Evolutionary conservation across 164 flowering plant genomes (phyloP), one percentile per base, ranked within the genome.

Genomic region (Dillenia turbinata): DNA sequence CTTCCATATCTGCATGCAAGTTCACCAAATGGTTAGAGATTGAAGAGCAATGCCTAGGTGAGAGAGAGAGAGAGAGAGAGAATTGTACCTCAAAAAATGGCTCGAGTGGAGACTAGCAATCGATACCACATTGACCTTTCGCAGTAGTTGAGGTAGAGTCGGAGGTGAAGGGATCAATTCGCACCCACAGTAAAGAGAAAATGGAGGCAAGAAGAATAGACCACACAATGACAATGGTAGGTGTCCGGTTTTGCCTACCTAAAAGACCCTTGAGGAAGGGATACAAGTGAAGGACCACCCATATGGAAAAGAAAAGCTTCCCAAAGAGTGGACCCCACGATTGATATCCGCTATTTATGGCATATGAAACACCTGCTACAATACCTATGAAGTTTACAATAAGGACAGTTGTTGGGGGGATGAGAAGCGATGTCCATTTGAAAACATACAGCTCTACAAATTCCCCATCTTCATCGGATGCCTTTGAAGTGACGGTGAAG

Each of bases 321-420:
- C 98, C 98, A 57, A 90, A 90, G 8, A 93, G 83, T 0, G 98
- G 98, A 5, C 98, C 98, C 98, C 98, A 93, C 5, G 98, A 88
- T 62, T 93, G 97, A 66, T 93, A 93, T 5, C 98, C 98, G 44
- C 93, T 90, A 79, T 93, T 93, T 40, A 93, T 73, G 26, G 98
- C 98, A 14, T 73, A 83, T 0, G 98, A 93, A 9, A 90, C 90
- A n/a, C 98, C 98, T 1, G 97, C 98, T 26, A 93, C 97, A 0
- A 93, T 78, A 8, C 98, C 98, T 5, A 93, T 87, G 71, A 93
- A 10, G 83, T 93, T 93, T 54, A 93, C 71, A 4, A 93, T 69
- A 2, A 93, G 85, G 57, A 93, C 87, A 0, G 98, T 88, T 49
- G 98, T 93, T 3, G 98, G 98, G 15, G 98, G 97, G 49, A 93